Evolutionary conservation across 139 green algal genomes (phyloP).

Genomic region (Desmodesmus armatus): DNA sequence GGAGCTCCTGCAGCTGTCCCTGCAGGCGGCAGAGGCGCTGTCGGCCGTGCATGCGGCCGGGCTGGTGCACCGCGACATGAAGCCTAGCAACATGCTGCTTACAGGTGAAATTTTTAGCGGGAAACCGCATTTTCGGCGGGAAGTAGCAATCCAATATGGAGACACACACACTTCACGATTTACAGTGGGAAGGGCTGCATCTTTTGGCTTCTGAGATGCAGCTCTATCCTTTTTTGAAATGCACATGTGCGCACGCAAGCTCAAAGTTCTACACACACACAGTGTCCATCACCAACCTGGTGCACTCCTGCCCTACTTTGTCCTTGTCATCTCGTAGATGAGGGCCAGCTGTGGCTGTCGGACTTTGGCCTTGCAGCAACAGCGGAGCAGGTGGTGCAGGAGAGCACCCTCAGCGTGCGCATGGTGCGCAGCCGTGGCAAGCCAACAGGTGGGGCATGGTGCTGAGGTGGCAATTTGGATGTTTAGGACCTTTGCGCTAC

Average conservation of each 20-base stretch:
- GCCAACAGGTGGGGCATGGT: constrained; percentile 53
- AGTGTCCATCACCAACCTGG: constrained; percentile 75
- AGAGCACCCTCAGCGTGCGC: constrained; percentile 43
- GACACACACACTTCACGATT: no score
- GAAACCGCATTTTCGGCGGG: no score
- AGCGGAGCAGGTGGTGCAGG: constrained; percentile 27
- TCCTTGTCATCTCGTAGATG: no score
- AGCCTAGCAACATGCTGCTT: constrained; percentile 84
- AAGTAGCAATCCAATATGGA: no score
- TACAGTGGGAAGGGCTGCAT: no score
- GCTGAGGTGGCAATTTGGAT: background rate
- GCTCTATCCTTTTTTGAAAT: no score
- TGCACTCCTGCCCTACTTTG: constrained; percentile 41
- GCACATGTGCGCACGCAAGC: no score
- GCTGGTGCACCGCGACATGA: constrained; percentile 86
- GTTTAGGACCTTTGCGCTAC: no score
- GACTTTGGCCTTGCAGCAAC: constrained; percentile 73
- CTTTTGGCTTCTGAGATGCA: no score
- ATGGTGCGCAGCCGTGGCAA: constrained; percentile 48
- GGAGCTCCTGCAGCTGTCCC: constrained; percentile 55
- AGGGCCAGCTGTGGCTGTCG: constrained; percentile 45
- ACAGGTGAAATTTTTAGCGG: no score
- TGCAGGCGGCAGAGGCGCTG: constrained; percentile 64
- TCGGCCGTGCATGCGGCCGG: constrained; percentile 67
- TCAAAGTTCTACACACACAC: no score